A percentile compares a stretch with the other conserved stretches of the same genome.
Evolutionary conservation across 257 asterid genomes (phyloP).

Genomic region (Solanum peruvianum): DNA sequence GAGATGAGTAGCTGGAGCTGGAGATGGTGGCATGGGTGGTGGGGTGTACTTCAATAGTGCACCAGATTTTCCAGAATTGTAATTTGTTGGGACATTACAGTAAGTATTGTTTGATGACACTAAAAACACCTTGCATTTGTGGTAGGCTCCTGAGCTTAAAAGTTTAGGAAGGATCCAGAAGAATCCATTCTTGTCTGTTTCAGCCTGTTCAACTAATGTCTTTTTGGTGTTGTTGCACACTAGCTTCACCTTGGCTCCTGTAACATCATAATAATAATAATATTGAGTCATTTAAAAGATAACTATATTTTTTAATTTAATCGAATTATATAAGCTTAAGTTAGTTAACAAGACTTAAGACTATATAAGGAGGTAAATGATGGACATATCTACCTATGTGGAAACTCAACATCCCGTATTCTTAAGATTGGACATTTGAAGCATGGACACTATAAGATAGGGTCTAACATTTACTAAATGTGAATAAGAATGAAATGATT

Average conservation of each 20-base stretch:
- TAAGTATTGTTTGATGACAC: conserved; percentile 28
- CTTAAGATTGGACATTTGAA: not conserved
- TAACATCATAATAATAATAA: not conserved
- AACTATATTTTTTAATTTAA: not conserved
- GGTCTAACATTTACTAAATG: not conserved
- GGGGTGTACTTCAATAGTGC: conserved; percentile 19
- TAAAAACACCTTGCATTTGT: conserved; percentile 50
- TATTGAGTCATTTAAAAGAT: not conserved
- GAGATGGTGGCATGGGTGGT: not conserved
- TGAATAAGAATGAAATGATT: not conserved
- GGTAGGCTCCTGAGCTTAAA: conserved; percentile 26
- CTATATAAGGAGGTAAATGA: not conserved
- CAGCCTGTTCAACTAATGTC: conserved; percentile 2
- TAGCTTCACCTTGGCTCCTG: conserved; percentile 54
- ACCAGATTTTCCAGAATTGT: conserved; percentile 39
- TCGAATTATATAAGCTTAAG: not conserved
- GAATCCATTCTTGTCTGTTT: conserved; percentile 51
- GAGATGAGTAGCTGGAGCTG: not conserved
- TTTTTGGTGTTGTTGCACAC: conserved; percentile 38
- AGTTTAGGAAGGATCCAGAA: conserved; percentile 33
- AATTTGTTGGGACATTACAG: conserved; percentile 47
- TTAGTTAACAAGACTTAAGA: not conserved
- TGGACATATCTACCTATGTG: not conserved
- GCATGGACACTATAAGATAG: not conserved
- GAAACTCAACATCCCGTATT: not conserved